Conservation (phyloP, 1,284 basidiomycete genomes). For the Rhizopogon parksii region DNA sequence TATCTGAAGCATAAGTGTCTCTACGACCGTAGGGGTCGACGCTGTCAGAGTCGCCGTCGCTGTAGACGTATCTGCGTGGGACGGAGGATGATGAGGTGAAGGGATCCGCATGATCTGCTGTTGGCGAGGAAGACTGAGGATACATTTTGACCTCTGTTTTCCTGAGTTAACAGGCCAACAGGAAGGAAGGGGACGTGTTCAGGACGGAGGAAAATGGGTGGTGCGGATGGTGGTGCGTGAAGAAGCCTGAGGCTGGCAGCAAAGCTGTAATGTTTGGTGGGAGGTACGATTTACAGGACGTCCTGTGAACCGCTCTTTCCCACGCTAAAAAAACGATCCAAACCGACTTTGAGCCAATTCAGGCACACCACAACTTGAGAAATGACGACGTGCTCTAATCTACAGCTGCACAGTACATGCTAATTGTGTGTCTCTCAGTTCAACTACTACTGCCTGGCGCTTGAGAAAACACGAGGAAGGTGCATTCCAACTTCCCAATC, state of each 20-base stretch:
- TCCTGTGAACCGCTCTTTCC: slow-evolving; percentile 16
- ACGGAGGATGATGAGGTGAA: slow-evolving; percentile 40
- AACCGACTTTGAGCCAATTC: background rate
- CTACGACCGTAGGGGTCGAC: slow-evolving; percentile 50
- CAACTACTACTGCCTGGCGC: no score
- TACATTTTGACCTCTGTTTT: slow-evolving; percentile 18
- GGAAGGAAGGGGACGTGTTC: slow-evolving; percentile 10
- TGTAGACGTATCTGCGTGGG: slow-evolving; percentile 61
- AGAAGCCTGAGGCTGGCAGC: background rate
- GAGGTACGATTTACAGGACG: background rate
- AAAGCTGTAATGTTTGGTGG: slow-evolving; percentile 1
- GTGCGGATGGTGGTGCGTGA: slow-evolving; percentile 6
- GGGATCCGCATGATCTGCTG: slow-evolving; percentile 41
- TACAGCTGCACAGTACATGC: no score
- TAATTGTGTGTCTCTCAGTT: no score
- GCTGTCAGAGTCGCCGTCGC: slow-evolving; percentile 71
- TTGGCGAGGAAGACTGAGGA: slow-evolving; percentile 27
- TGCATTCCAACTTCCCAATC: background rate
- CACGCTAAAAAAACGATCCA: slow-evolving; percentile 5
- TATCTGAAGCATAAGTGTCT: slow-evolving; percentile 66
- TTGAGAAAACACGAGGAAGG: background rate
- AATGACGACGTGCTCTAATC: no score
- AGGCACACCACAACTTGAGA: no score
- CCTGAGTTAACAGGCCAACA: slow-evolving; percentile 13
- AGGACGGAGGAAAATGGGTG: slow-evolving; percentile 5